phyloP scores from a whole-genome alignment of 495 filamentous ascomycete species.

The Baudoinia panamericana region DNA sequence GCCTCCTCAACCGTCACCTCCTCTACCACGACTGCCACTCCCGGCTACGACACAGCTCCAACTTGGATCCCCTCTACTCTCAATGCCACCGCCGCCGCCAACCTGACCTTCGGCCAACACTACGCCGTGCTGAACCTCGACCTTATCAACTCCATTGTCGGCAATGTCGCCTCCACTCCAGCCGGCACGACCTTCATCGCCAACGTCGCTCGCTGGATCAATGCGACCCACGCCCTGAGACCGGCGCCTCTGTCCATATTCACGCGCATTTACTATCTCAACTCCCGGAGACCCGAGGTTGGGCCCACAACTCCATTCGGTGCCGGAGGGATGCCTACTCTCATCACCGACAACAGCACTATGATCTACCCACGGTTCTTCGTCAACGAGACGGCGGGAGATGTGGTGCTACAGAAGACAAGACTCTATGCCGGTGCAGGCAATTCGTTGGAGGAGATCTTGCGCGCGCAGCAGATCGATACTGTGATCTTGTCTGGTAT shows the following conservation, averaged over 20 bases:
- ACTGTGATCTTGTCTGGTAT: constrained; percentile 35
- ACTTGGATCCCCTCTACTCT: constrained; percentile 13
- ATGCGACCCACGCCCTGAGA: constrained; percentile 29
- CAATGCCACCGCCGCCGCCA: constrained; percentile 8
- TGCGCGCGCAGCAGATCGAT: constrained; percentile 31
- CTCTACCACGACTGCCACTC: background rate
- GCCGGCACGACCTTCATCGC: constrained; percentile 27
- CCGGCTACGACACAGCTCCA: constrained; percentile 9
- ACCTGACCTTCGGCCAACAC: constrained; percentile 26
- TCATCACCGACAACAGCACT: constrained; percentile 20
- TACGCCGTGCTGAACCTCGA: constrained; percentile 38
- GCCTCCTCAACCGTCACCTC: too few species aligned
- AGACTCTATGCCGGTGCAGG: constrained; percentile 32
- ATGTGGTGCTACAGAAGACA: constrained; percentile 34
- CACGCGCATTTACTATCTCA: constrained; percentile 31
- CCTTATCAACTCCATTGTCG: constrained; percentile 32
- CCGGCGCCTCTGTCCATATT: constrained; percentile 32
- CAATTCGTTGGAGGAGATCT: constrained; percentile 33
- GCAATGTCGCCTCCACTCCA: constrained; percentile 23
- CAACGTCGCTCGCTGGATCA: constrained; percentile 28
- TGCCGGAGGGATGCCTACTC: constrained; percentile 11
- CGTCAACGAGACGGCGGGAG: constrained; percentile 22
- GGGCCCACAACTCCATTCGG: constrained; percentile 27
- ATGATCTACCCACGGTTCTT: constrained; percentile 28
- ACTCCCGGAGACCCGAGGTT: constrained; percentile 26